Evolutionary conservation across 116 monocot species (phyloP).

Genomic region (Cymodocea nodosa): DNA sequence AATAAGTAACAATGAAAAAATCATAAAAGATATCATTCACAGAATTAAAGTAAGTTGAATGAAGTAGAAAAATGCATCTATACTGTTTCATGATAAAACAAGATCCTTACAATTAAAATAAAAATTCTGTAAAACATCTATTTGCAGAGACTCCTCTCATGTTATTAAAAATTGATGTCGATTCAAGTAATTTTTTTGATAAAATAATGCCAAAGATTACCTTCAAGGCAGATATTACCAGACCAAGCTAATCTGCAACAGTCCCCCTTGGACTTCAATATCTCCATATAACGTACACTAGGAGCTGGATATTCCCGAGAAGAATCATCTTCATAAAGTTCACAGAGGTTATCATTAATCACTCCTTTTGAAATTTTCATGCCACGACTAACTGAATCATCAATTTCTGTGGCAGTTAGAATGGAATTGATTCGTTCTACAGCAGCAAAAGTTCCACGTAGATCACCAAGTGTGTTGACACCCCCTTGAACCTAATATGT

Average conservation of each 20-base stretch:
- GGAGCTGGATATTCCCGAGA: conserved; percentile 17
- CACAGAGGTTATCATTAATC: conserved; percentile 20
- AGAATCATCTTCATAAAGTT: conserved; percentile 26
- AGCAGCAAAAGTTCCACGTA: conserved; percentile 73
- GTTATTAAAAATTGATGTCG: background rate
- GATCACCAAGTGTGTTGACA: conserved; percentile 92
- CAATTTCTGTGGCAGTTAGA: conserved; percentile 50
- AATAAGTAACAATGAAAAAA: too few species aligned
- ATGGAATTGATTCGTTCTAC: conserved; percentile 81
- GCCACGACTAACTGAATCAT: conserved; percentile 72
- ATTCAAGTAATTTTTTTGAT: background rate
- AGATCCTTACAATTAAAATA: too few species aligned
- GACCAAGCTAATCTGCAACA: conserved; percentile 78
- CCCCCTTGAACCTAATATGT: conserved; percentile 82
- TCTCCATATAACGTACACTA: conserved; percentile 41
- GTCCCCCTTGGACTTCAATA: conserved; percentile 43
- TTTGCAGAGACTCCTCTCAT: background rate
- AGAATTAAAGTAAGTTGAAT: too few species aligned
- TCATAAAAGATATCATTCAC: too few species aligned
- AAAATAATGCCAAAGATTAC: conserved; percentile 18
- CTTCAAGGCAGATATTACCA: conserved; percentile 85
- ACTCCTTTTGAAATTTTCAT: conserved; percentile 18
- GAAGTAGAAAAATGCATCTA: too few species aligned
- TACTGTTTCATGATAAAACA: too few species aligned
- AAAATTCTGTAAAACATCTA: too few species aligned